Base-by-base conservation (phyloP, 257 asterid species). In the Primulina tabacum region DNA sequence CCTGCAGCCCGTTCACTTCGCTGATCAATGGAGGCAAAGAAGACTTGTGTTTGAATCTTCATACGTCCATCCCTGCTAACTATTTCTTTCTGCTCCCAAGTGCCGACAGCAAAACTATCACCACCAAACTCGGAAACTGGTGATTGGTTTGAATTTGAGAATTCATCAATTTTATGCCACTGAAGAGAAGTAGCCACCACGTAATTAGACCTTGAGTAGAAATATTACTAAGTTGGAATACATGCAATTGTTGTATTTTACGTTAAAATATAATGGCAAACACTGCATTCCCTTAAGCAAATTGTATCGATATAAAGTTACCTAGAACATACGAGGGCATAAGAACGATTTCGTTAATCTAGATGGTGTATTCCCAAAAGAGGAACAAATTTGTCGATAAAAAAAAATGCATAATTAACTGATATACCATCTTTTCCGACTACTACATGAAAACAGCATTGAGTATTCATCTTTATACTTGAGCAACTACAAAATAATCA, bases 1-100 rank as follows among this genome's bases (percentile, higher is more conserved):
- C 99, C 97, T 1, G 97, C 94, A 10, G 97, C 99, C 63, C 74
- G 86, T 76, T 93, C 99, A n/a, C 96, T 93, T 71, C 97, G 82
- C 66, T 93, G 99, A 62, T 93, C 99, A 40, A 93, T 93, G 69
- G 99, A 89, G 62, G 99, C 99, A 69, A 90, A 87, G 81, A 93
- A 93, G 64, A 87, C 92, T 35, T 86, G 82, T 2, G 96, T 83
- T 58, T 83, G 84, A 64, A 93, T 88, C 80, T 82, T 90, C 91
- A 89, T 75, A 33, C 78, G 83, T 66, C 96, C 96, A 65, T 93
- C 99, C 2, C 99, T 82, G 80, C 97, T 90, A 32, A 77, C 72
- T 70, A 93, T 83, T 57, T 86, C 95, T 75, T 78, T 89, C 83
- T 81, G 92, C 75, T 90, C 99, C 99, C 99, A 93, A 12, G 80